phyloP scores from a whole-genome alignment of 306 rosid species.

The Chamaecrista fasciculata region DNA sequence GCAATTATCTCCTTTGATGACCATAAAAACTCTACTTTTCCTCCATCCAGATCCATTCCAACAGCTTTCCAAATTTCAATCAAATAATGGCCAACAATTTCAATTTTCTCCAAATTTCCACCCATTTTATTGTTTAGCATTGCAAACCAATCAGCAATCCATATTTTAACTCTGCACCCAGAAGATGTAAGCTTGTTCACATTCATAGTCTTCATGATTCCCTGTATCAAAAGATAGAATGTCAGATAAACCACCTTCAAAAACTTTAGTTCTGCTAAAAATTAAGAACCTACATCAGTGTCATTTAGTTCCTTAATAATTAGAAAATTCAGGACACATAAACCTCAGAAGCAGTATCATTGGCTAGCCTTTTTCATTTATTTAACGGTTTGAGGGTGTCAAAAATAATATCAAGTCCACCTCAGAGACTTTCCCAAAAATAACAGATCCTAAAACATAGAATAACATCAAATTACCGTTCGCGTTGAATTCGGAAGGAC shows the following conservation, averaged over 20 bases:
- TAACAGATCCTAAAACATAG: neutral
- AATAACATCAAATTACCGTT: neutral
- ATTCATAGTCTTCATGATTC: too few species aligned
- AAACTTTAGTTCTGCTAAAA: neutral
- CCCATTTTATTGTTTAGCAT: too few species aligned
- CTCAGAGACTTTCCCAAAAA: neutral
- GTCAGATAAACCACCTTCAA: constrained; percentile 1
- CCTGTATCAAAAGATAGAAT: constrained; percentile 36
- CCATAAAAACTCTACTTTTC: constrained; percentile 94
- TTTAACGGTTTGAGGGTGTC: neutral
- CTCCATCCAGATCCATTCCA: constrained; percentile 79
- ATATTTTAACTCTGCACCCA: constrained; percentile 80
- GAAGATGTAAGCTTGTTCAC: constrained; percentile 78
- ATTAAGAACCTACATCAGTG: neutral
- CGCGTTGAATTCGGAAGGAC: neutral
- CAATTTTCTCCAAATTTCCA: constrained; percentile 77
- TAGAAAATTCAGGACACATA: neutral
- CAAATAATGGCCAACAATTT: constrained; percentile 61
- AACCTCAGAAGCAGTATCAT: neutral
- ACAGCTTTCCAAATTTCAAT: constrained; percentile 85
- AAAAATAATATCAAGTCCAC: neutral
- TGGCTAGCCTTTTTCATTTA: neutral
- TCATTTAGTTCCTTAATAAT: neutral
- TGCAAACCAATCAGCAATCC: too few species aligned
- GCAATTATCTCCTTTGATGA: constrained; percentile 72